Conservation (phyloP, 2,329 filamentous ascomycete genomes). For the Coccinonectria pachysandricola region DNA sequence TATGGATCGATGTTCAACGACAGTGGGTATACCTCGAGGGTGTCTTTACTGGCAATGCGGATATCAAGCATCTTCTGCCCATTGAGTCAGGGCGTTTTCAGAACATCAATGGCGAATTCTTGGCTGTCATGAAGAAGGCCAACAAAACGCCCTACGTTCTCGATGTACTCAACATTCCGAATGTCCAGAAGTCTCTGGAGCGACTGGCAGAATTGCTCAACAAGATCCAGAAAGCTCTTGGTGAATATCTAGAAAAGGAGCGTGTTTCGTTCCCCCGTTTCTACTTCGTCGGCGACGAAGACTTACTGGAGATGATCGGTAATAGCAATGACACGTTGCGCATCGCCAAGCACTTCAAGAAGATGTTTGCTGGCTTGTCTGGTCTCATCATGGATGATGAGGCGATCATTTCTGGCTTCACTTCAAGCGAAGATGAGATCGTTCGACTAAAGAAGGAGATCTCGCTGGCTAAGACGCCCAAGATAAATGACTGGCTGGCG, state of each 20-base stretch:
- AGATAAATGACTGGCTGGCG: slow-evolving; percentile 98
- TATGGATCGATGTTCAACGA: slow-evolving; percentile 99
- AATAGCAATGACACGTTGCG: slow-evolving; percentile 97
- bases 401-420: slow-evolving; percentile 79
- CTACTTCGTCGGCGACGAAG: slow-evolving; percentile 98
- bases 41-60: slow-evolving; percentile 95
- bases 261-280: slow-evolving; percentile 96
- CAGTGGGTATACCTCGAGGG: slow-evolving; percentile 99
- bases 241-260: slow-evolving; percentile 97
- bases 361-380: slow-evolving; percentile 97
- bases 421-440: slow-evolving; percentile 87
- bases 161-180: slow-evolving; percentile 90
- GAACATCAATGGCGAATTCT: slow-evolving; percentile 98
- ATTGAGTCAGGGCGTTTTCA: slow-evolving; percentile 95
- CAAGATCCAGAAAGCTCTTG: slow-evolving; percentile 98
- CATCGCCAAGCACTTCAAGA: slow-evolving; percentile 97
- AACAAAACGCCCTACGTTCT: slow-evolving; percentile 93
- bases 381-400: slow-evolving; percentile 89
- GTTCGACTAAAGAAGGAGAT: slow-evolving; percentile 85
- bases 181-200: slow-evolving; percentile 91
- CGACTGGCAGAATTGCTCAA: slow-evolving; percentile 92
- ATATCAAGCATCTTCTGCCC: slow-evolving; percentile 95
- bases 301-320: slow-evolving; percentile 96
- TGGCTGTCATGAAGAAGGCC: slow-evolving; percentile 99
- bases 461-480: slow-evolving; percentile 82